Evolutionary conservation across 768 basidiomycete genomes (phyloP), one percentile per base, ranked within the genome.

Genomic region (Dendrothele bispora): DNA sequence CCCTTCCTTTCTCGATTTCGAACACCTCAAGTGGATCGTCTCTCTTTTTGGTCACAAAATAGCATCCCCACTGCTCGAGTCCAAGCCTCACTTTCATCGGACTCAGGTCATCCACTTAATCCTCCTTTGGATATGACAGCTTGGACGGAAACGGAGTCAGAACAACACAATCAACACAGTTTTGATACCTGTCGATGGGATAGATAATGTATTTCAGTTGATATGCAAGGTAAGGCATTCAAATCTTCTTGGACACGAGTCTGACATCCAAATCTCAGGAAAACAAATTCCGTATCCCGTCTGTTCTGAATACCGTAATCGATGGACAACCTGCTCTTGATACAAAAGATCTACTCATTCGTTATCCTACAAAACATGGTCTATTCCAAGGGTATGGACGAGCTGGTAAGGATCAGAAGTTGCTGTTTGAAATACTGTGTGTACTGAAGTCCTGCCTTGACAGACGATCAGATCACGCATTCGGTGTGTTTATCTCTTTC

Each of bases 381-480:
- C 40, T 59, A 7, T 73, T 57, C 54, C 62, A 51, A 41, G 48
- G 71, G 0, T 56, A 51, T 21, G 30, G 14, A 21, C 21, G 15
- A 14, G 17, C 12, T 26, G 43, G 26, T 7, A 3, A 21, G 15
- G 6, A 21, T n/a, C 4, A 10, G 18, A 11, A 17, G 12, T 26
- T 30, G 2, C 20, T 44, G 11, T 6, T 20, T 34, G 22, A 26
- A 20, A 15, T 29, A 3, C 14, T 21, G 11, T 29, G 18, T 28
- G 7, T n/a, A 27, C n/a, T n/a, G n/a, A 29, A 32, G 10, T 32
- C 42, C 43, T 27, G 69, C 68, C 3, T 51, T 71, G 4, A 54
- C 53, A 26, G 73, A 74, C 45, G 73, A 74, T 40, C 73, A 73
- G 49, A 70, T 74, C 44, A 64, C 67, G 56, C 58, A 68, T 28